Percentiles rank a stretch among this genome's conserved stretches.
Evolutionary conservation across 495 filamentous ascomycete species (phyloP).

Genomic region (Tuber microsphaerosporum): DNA sequence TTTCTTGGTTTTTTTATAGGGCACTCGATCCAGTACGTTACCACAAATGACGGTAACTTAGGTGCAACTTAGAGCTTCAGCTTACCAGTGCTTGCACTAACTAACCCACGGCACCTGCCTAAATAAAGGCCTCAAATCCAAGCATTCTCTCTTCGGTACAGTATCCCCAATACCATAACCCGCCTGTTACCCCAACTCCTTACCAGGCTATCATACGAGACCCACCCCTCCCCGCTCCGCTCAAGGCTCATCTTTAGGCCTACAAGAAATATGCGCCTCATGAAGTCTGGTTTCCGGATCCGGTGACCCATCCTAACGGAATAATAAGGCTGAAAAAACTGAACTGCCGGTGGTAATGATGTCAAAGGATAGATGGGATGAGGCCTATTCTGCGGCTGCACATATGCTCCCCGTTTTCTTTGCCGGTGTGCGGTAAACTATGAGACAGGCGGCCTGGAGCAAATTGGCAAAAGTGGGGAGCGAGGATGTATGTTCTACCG

Average conservation of each 20-base stretch:
- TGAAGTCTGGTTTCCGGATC: neutral
- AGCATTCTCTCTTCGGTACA: neutral
- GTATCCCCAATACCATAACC: neutral
- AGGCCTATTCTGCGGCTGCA: neutral
- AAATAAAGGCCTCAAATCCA: neutral
- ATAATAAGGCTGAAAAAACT: neutral
- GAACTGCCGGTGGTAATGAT: neutral
- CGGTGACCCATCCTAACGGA: neutral
- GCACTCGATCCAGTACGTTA: neutral
- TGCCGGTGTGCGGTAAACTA: neutral
- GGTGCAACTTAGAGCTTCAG: neutral
- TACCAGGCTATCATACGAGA: neutral
- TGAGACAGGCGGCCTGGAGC: neutral
- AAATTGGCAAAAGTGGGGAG: neutral
- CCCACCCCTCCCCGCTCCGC: neutral
- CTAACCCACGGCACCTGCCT: neutral
- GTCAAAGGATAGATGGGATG: neutral
- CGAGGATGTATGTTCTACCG: neutral
- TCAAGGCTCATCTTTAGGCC: slow-evolving; percentile 1
- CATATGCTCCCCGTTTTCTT: neutral
- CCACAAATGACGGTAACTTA: neutral
- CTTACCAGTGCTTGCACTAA: neutral
- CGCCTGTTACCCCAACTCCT: neutral
- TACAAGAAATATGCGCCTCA: neutral
- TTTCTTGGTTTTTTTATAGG: neutral